Conservation (phyloP, 768 basidiomycete genomes). For the Termitomyces sp. region DNA sequence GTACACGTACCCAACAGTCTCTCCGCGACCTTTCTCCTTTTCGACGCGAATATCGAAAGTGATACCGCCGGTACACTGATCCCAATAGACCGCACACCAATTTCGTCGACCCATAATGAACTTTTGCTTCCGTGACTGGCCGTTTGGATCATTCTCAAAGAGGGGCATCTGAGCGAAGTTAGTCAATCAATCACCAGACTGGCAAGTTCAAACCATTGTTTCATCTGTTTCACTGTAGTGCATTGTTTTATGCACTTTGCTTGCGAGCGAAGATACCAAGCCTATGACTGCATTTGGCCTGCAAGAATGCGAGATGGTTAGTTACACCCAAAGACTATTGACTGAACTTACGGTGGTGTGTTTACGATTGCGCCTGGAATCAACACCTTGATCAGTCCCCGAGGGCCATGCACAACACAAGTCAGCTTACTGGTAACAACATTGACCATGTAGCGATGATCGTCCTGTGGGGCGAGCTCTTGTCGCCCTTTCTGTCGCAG, state of each 20-base stretch:
- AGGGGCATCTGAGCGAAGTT: slow-evolving; percentile 52
- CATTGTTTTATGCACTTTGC: slow-evolving; percentile 81
- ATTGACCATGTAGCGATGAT: slow-evolving; percentile 90
- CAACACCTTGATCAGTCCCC: background rate
- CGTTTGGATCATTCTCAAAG: slow-evolving; percentile 74
- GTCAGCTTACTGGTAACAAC: slow-evolving; percentile 62
- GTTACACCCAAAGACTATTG: background rate
- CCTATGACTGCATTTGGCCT: slow-evolving; percentile 70
- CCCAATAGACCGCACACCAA: slow-evolving; percentile 72
- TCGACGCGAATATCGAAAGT: slow-evolving; percentile 85
- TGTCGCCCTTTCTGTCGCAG: slow-evolving; percentile 42
- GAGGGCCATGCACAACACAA: background rate
- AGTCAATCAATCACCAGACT: background rate
- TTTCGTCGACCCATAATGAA: slow-evolving; percentile 87
- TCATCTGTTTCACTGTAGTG: slow-evolving; percentile 84
- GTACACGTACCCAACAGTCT: slow-evolving; percentile 67
- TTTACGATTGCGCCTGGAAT: slow-evolving; percentile 84
- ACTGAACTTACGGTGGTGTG: slow-evolving; percentile 65
- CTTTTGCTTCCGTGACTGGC: slow-evolving; percentile 66
- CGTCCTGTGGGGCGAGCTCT: slow-evolving; percentile 46
- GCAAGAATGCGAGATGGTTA: slow-evolving; percentile 14
- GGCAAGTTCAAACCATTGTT: slow-evolving; percentile 51
- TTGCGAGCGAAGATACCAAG: slow-evolving; percentile 76
- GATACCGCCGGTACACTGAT: slow-evolving; percentile 53
- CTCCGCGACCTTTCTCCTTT: slow-evolving; percentile 73